A percentile compares a stretch with the other conserved stretches of the same genome.
Conservation (phyloP, 1,139 yeast species). For the Magnusiomyces tetraspermus region DNA sequence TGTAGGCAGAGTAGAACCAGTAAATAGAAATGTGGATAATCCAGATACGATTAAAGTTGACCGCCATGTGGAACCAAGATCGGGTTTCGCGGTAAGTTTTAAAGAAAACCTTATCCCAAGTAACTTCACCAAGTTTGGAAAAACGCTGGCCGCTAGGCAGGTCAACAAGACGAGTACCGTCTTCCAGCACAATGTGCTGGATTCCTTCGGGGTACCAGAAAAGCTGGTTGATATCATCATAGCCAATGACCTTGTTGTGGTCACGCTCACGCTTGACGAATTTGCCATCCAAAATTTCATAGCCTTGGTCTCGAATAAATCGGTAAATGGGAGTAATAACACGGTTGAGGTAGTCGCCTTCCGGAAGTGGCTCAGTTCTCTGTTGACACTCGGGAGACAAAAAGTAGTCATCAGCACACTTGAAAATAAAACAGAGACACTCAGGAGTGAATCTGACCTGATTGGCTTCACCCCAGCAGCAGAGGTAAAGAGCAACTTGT, state of each 20-base stretch:
- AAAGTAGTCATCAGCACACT: conserved; percentile 84
- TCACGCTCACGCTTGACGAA: conserved; percentile 96
- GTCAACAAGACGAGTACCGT: conserved; percentile 85
- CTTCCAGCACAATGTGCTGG: conserved; percentile 81
- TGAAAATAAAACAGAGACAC: conserved; percentile 82
- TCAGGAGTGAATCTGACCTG: conserved; percentile 95
- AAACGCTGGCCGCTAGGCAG: conserved; percentile 84
- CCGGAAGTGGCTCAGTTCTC: conserved; percentile 66
- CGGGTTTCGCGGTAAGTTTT: conserved; percentile 94
- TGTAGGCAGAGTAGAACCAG: conserved; percentile 93
- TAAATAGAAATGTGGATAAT: conserved; percentile 77
- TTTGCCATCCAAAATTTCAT: conserved; percentile 89
- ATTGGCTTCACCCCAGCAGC: conserved; percentile 98
- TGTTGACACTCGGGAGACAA: conserved; percentile 85
- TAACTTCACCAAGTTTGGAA: conserved; percentile 81
- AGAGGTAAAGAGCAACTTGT: conserved; percentile 79
- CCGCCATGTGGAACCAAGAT: conserved; percentile 94
- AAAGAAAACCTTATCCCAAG: conserved; percentile 87
- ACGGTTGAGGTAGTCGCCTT: conserved; percentile 91
- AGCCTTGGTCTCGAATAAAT: conserved; percentile 88
- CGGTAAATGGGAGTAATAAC: conserved; percentile 87
- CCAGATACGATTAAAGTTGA: conserved; percentile 98
- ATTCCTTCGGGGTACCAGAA: conserved; percentile 99
- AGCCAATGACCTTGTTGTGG: conserved; percentile 89
- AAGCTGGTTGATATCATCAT: conserved; percentile 96